These are phyloP conservation scores for Fonsecaea nubica DNA, from an alignment of 2,329 filamentous ascomycete species.

Conservation along the genomic window DNA sequence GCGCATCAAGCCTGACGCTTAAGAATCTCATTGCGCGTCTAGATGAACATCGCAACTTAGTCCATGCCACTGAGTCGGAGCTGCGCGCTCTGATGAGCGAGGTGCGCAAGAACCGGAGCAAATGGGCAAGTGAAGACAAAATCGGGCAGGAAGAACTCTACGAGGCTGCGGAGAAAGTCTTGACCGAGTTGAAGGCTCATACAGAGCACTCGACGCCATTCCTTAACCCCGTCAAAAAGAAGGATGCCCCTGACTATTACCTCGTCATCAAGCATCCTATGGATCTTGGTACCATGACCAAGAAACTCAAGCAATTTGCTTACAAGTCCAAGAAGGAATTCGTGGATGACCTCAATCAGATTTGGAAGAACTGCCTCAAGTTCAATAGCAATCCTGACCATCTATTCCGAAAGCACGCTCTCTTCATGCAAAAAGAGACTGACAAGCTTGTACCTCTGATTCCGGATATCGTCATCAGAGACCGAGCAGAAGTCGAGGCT, in stretches of 20 bases:
- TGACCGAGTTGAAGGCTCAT: slow-evolving; percentile 95
- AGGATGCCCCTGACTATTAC: slow-evolving; percentile 95
- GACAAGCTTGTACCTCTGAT: slow-evolving; percentile 96
- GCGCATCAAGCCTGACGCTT: slow-evolving; percentile 91
- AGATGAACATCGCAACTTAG: slow-evolving; percentile 87
- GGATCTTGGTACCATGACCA: slow-evolving; percentile 97
- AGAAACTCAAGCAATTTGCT: slow-evolving; percentile 82
- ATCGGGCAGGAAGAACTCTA: slow-evolving; percentile 98
- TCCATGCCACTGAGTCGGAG: slow-evolving; percentile 90
- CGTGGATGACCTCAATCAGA: slow-evolving; percentile 88
- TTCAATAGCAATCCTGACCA: slow-evolving; percentile 93
- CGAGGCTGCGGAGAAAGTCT: slow-evolving; percentile 93
- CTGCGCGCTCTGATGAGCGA: slow-evolving; percentile 93
- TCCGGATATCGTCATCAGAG: slow-evolving; percentile 86
- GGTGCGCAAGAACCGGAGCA: slow-evolving; percentile 95
- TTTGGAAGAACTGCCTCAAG: slow-evolving; percentile 95
- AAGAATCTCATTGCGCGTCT: slow-evolving; percentile 97
- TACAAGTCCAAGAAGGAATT: slow-evolving; percentile 95
- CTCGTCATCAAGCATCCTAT: slow-evolving; percentile 82
- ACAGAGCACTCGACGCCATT: slow-evolving; percentile 98
- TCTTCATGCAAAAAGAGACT: slow-evolving; percentile 96
- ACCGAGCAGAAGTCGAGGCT: slow-evolving; percentile 91
- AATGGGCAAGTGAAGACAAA: slow-evolving; percentile 98
- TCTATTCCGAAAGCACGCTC: slow-evolving; percentile 86
- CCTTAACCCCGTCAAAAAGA: slow-evolving; percentile 90